Evolutionary conservation across 257 asterid genomes (phyloP), one percentile per base, ranked within the genome.

Genomic region (Rubia yunnanensis): DNA sequence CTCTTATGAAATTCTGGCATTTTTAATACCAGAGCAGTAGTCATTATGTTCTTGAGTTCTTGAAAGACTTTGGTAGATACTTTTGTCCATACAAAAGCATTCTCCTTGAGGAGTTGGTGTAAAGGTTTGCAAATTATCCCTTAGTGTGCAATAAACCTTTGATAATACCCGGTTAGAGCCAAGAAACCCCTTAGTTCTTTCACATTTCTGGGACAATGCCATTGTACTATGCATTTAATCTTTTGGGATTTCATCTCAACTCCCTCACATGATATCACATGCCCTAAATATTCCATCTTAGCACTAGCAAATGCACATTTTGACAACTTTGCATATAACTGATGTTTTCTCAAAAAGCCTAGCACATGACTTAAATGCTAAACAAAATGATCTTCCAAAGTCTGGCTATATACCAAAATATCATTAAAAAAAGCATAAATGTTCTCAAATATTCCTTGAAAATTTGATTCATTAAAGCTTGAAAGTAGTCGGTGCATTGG

Each of bases 181-280:
- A 28, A 28, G 11, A 57, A 28, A 0, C 39, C 5, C 9, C 39
- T 57, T 1, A 57, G 9, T 13, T 1, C 23, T 11, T 28, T 57
- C 1, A 57, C 10, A 10, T 0, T 0, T 11, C 30, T 1, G 7
- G 63, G 63, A 2, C 0, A 1, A 31, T n/a, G 63, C 63, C 63
- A 57, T 1, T 0, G 4, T 0, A 4, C 0, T 0, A 28, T 57
- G 3, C 36, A 0, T 1, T 26, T 10, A 0, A 27, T 39, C 8
- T 57, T 57, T 0, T 17, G 3, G 0, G 22, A 22, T 27, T 27
- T 39, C 9, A 14, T 28, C 0, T 23, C 15, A 14, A 57, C 63
- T 28, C 57, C 57, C 7, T 5, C 9, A 5, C 7, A 1, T 20
- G 5, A 1, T 0, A 57, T 27, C 0, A 57, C 0, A 10, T 26